These are phyloP conservation scores for Fusarium clavum DNA, from an alignment of 2,329 filamentous ascomycete genomes.

Conservation along the genomic window DNA sequence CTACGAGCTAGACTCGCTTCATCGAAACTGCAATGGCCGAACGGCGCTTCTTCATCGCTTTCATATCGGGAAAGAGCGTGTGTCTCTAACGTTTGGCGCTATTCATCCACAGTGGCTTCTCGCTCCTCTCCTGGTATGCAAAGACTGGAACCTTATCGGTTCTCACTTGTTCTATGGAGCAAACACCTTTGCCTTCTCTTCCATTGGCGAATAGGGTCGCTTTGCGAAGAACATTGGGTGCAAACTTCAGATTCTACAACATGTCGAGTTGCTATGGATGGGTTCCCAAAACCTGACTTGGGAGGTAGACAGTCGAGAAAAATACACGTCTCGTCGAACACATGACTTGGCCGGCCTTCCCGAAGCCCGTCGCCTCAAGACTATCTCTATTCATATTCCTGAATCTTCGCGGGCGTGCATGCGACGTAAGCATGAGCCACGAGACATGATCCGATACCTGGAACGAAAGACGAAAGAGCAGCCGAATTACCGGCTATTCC, in stretches of 20 bases:
- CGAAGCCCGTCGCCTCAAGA: constrained; percentile 55
- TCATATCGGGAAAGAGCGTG: constrained; percentile 50
- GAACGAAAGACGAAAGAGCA: constrained; percentile 50
- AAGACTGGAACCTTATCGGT: constrained; percentile 55
- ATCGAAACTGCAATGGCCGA: constrained; percentile 8
- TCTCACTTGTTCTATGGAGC: constrained; percentile 60
- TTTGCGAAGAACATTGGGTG: constrained; percentile 58
- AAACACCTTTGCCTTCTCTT: constrained; percentile 65
- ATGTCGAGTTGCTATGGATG: constrained; percentile 58
- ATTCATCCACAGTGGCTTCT: constrained; percentile 54
- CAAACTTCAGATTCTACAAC: constrained; percentile 56
- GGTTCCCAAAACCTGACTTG: constrained; percentile 52
- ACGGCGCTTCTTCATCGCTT: constrained; percentile 53
- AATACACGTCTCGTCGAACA: constrained; percentile 54
- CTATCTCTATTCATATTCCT: constrained; percentile 54
- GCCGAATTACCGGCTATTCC: constrained; percentile 53
- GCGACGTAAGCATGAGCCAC: constrained; percentile 54
- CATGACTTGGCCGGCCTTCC: constrained; percentile 51
- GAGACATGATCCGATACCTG: constrained; percentile 40
- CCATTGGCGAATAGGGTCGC: constrained; percentile 62
- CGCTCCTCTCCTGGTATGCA: constrained; percentile 54
- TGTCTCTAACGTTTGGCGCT: constrained; percentile 49
- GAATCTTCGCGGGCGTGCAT: constrained; percentile 50
- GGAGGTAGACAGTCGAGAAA: constrained; percentile 17
- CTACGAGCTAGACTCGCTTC: constrained; percentile 35